Evolutionary conservation across 1,284 basidiomycete genomes (phyloP).

Genomic region (Sanghuangporus sanghuang): DNA sequence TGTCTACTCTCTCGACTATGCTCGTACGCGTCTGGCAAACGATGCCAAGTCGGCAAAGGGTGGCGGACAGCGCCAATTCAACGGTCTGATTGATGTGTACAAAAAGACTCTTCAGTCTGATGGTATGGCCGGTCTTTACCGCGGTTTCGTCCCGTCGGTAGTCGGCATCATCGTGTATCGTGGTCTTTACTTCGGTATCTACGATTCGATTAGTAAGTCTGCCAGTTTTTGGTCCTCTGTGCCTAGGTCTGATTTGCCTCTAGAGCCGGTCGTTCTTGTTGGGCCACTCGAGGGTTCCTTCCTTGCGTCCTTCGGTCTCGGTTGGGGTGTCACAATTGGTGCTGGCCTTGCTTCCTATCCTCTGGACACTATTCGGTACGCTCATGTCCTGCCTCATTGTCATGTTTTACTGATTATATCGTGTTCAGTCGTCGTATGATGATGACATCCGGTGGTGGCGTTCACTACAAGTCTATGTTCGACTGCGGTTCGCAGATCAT

Average conservation of each 20-base stretch:
- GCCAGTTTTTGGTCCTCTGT: not conserved
- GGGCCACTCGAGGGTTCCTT: conserved; percentile 87
- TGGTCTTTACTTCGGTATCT: conserved; percentile 94
- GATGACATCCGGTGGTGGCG: conserved; percentile 85
- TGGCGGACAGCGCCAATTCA: conserved; percentile 92
- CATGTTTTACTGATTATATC: conserved; percentile 19
- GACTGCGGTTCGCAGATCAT: conserved; percentile 78
- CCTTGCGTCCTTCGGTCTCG: conserved; percentile 86
- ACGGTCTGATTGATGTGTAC: conserved; percentile 93
- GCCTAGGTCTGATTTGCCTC: conserved; percentile 19
- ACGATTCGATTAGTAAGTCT: conserved; percentile 83
- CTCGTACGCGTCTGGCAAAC: conserved; percentile 96
- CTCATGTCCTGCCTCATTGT: conserved; percentile 21
- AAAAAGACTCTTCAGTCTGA: conserved; percentile 88
- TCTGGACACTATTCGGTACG: conserved; percentile 87
- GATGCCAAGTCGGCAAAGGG: conserved; percentile 91
- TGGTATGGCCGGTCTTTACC: conserved; percentile 88
- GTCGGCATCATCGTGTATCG: conserved; percentile 96
- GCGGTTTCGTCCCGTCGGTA: conserved; percentile 92
- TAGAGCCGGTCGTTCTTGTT: conserved; percentile 88
- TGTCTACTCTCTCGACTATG: conserved; percentile 97
- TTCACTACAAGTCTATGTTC: conserved; percentile 92
- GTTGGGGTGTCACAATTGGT: conserved; percentile 94
- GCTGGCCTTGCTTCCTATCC: conserved; percentile 95
- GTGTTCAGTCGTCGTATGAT: conserved; percentile 83